These are phyloP conservation scores for Aspergillus sparsus DNA, from an alignment of 495 filamentous ascomycete species.

Conservation along the genomic window DNA sequence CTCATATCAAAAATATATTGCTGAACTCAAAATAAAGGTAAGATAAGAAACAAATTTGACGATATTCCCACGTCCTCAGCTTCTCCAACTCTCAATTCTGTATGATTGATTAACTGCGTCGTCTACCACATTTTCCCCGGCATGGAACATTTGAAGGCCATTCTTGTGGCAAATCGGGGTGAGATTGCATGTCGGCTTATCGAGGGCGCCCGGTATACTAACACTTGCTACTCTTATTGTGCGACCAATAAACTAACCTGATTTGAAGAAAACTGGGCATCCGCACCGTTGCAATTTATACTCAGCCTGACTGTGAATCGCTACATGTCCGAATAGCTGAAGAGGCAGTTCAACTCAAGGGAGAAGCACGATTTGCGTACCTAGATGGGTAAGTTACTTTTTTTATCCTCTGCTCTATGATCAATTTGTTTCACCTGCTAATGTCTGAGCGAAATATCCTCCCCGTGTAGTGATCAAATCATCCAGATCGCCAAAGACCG, in stretches of 20 bases:
- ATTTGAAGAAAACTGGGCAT: conserved; percentile 45
- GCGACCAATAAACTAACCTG: conserved; percentile 4
- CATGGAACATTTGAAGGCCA: conserved; percentile 42
- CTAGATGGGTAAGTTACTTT: conserved; percentile 39
- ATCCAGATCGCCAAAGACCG: conserved; percentile 45
- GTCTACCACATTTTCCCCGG: no score
- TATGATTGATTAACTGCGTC: no score
- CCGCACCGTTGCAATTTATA: conserved; percentile 56
- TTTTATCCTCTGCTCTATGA: no score
- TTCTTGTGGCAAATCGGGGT: conserved; percentile 55
- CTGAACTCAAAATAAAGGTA: no score
- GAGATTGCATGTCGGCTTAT: conserved; percentile 57
- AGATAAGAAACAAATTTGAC: no score
- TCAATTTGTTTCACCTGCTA: no score
- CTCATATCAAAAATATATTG: no score
- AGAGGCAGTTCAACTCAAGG: conserved; percentile 49
- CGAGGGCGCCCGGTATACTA: conserved; percentile 39
- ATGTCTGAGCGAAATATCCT: no score
- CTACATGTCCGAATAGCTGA: conserved; percentile 56
- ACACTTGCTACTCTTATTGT: neutral
- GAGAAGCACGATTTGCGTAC: conserved; percentile 48
- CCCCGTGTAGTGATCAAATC: conserved; percentile 37
- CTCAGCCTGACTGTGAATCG: conserved; percentile 54
- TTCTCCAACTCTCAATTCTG: no score
- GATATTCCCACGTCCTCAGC: no score